Percentiles rank a stretch among this genome's conserved stretches.
phyloP scores from a whole-genome alignment of 768 basidiomycete genomes.

The Hortiboletus campestris region DNA sequence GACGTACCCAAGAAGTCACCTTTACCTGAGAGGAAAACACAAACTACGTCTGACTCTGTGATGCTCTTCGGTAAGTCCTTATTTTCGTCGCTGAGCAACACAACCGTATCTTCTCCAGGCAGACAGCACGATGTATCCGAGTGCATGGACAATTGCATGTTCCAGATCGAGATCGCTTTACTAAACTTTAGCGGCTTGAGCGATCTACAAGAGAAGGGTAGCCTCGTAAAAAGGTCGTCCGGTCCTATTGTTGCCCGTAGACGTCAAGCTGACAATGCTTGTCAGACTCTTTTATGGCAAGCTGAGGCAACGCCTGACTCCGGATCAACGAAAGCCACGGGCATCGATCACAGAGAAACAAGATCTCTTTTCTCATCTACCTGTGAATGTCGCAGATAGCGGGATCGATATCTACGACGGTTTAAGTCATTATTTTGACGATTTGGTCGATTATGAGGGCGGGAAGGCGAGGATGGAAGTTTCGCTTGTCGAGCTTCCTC shows the following conservation, averaged over 20 bases:
- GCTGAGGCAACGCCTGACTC: constrained; percentile 60
- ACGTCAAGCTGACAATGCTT: constrained; percentile 5
- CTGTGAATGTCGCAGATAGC: constrained; percentile 88
- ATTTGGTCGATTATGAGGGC: constrained; percentile 83
- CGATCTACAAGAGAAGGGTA: constrained; percentile 56
- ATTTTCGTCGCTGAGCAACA: background rate
- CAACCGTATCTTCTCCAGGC: constrained; percentile 43
- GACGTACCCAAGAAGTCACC: constrained; percentile 47
- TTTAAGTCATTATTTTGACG: constrained; percentile 86
- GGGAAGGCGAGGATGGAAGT: constrained; percentile 87
- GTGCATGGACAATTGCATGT: constrained; percentile 99
- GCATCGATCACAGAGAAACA: constrained; percentile 78
- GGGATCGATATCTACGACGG: constrained; percentile 94
- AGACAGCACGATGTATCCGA: constrained; percentile 98
- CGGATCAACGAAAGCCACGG: constrained; percentile 40
- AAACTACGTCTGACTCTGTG: constrained; percentile 60
- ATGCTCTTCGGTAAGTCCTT: constrained; percentile 83
- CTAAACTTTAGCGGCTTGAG: constrained; percentile 59
- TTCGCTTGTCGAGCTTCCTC: constrained; percentile 80
- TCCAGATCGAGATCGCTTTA: constrained; percentile 93
- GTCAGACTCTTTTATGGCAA: constrained; percentile 85
- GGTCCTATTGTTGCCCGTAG: background rate
- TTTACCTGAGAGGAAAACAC: constrained; percentile 52
- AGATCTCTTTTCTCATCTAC: constrained; percentile 90
- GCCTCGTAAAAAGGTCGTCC: constrained; percentile 77